Evolutionary conservation across 163 green algal genomes (phyloP).

Genomic region (Prototheca stagnorum): DNA sequence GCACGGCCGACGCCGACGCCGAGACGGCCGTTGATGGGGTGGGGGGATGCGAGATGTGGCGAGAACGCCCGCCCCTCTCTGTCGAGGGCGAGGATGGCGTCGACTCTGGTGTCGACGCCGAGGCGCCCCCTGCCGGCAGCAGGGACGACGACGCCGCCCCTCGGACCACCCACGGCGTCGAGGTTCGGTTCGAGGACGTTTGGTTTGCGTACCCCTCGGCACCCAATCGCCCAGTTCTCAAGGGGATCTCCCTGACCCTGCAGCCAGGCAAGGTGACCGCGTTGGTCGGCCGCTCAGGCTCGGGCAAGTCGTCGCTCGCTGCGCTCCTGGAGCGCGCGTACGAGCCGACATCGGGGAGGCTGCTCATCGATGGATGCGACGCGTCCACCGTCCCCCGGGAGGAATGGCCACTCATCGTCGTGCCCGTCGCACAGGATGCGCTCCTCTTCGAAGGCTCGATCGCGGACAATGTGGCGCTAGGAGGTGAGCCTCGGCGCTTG

Average conservation of each 20-base stretch:
- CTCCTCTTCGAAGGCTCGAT: constrained; percentile 63
- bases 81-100: too few species aligned
- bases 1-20: neutral
- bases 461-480: constrained; percentile 62
- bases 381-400: constrained; percentile 28
- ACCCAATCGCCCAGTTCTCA: constrained; percentile 41
- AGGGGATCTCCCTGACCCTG: constrained; percentile 46
- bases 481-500: constrained; percentile 23
- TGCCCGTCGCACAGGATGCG: constrained; percentile 57
- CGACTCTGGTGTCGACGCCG: too few species aligned
- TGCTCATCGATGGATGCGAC: constrained; percentile 40
- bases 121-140: too few species aligned
- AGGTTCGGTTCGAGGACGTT: constrained; percentile 50
- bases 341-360: constrained; percentile 21
- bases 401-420: constrained; percentile 48
- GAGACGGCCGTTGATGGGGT: neutral
- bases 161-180: neutral
- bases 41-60: neutral
- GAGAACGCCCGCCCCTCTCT: neutral
- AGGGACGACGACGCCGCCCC: too few species aligned
- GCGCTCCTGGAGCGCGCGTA: constrained; percentile 42
- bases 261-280: constrained; percentile 53
- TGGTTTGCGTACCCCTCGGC: constrained; percentile 63
- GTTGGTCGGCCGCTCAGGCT: constrained; percentile 54
- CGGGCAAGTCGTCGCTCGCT: constrained; percentile 69